These are phyloP conservation scores for Corymbia calophylla DNA, from an alignment of 441 rosid genomes.

Conservation along the genomic window DNA sequence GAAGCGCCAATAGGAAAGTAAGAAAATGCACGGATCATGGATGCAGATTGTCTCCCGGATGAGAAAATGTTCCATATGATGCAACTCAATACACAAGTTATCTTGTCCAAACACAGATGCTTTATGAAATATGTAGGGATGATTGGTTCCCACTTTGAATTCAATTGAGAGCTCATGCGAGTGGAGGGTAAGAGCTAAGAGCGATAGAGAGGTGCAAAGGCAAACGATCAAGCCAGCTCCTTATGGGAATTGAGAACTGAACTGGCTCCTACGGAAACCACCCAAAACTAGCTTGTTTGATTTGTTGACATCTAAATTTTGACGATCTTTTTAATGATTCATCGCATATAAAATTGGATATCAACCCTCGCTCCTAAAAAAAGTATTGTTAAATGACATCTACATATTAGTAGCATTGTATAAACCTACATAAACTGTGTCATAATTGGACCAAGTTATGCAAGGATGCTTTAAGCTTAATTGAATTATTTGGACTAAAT, in stretches of 20 bases:
- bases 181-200: background rate
- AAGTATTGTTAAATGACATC: background rate
- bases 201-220: background rate
- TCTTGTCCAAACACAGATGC: background rate
- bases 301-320: background rate
- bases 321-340: rapidly evolving
- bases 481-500: background rate
- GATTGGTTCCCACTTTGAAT: background rate
- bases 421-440: background rate
- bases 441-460: background rate
- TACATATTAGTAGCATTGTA: background rate
- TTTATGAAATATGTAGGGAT: background rate
- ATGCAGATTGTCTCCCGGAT: background rate
- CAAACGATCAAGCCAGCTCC: background rate
- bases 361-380: background rate
- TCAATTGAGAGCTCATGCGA: background rate
- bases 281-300: rapidly evolving
- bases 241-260: background rate
- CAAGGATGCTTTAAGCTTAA: background rate
- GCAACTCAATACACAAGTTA: background rate
- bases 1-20: background rate
- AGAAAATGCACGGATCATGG: background rate
- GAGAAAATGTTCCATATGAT: background rate
- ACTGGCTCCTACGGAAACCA: rapidly evolving
- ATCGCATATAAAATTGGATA: background rate